Conservation (phyloP, 345 rosid species). For the Eutrema yunnanense region DNA sequence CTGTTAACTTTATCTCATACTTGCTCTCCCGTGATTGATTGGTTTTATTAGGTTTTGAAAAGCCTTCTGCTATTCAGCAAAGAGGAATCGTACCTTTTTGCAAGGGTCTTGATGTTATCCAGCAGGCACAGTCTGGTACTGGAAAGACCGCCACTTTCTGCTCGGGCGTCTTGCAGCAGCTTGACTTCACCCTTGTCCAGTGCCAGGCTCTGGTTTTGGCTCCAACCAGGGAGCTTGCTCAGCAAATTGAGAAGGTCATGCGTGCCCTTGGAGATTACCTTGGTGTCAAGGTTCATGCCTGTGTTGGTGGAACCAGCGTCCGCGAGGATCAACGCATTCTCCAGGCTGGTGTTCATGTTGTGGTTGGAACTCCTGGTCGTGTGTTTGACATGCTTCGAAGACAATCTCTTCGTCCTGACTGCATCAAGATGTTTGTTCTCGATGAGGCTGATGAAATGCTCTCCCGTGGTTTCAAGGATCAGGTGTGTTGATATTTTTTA, state of each 20-base stretch:
- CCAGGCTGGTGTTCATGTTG: conserved; percentile 78
- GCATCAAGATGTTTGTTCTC: conserved; percentile 69
- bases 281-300: conserved; percentile 77
- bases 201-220: conserved; percentile 80
- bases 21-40: neutral
- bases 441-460: conserved; percentile 89
- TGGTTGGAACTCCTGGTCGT: conserved; percentile 80
- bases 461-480: conserved; percentile 85
- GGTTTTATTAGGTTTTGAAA: conserved; percentile 46
- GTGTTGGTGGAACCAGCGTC: conserved; percentile 85
- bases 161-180: conserved; percentile 75
- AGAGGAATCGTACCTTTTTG: conserved; percentile 80
- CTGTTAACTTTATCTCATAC: neutral
- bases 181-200: conserved; percentile 54
- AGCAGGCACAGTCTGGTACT: conserved; percentile 82
- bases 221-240: conserved; percentile 78
- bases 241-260: conserved; percentile 87
- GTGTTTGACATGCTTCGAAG: conserved; percentile 83
- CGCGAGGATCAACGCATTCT: conserved; percentile 78
- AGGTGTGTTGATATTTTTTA: conserved; percentile 32
- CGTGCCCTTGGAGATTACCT: conserved; percentile 79
- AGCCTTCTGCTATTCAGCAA: conserved; percentile 85
- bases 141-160: conserved; percentile 83
- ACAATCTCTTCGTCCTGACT: conserved; percentile 65
- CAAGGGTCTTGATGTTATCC: conserved; percentile 75